Evolutionary conservation across 805 yeast genomes (phyloP).

Genomic region (Metschnikowia corniflorae): DNA sequence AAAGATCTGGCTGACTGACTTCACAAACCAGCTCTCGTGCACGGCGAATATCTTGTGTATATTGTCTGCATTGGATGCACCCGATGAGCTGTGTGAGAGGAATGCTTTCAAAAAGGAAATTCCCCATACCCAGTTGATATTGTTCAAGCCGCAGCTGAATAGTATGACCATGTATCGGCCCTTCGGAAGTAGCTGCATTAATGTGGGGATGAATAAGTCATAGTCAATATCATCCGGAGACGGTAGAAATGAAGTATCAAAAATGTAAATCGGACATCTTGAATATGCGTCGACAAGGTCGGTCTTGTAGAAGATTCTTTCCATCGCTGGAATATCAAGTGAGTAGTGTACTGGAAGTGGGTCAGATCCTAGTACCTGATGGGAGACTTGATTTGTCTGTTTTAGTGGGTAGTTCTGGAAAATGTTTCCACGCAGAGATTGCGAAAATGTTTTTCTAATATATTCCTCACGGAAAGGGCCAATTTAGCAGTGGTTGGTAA

Average conservation of each 20-base stretch:
- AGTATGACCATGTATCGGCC: slow-evolving; percentile 65
- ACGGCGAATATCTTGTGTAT: slow-evolving; percentile 69
- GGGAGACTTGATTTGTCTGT: no score
- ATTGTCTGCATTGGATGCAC: slow-evolving; percentile 43
- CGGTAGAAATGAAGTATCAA: slow-evolving; percentile 82
- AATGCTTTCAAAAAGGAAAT: slow-evolving; percentile 50
- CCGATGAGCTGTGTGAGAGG: slow-evolving; percentile 45
- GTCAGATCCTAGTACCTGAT: no score
- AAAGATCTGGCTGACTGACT: slow-evolving; percentile 70
- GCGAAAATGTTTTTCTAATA: no score
- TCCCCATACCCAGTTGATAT: slow-evolving; percentile 70
- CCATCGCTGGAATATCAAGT: slow-evolving; percentile 32
- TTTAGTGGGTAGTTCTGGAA: no score
- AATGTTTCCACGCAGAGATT: no score
- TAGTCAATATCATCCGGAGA: slow-evolving; percentile 42
- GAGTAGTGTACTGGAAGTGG: neutral
- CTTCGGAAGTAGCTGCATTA: slow-evolving; percentile 57
- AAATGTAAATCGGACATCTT: slow-evolving; percentile 64
- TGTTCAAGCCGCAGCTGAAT: slow-evolving; percentile 77
- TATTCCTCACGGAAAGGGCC: no score
- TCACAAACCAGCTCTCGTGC: slow-evolving; percentile 87
- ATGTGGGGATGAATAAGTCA: slow-evolving; percentile 53
- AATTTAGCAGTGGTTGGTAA: no score
- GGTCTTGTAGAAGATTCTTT: slow-evolving; percentile 53
- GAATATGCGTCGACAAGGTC: slow-evolving; percentile 64